A percentile compares a stretch with the other conserved stretches of the same genome.
Evolutionary conservation across 1,139 yeast species (phyloP).

Genomic region (Taiozyma sp.): DNA sequence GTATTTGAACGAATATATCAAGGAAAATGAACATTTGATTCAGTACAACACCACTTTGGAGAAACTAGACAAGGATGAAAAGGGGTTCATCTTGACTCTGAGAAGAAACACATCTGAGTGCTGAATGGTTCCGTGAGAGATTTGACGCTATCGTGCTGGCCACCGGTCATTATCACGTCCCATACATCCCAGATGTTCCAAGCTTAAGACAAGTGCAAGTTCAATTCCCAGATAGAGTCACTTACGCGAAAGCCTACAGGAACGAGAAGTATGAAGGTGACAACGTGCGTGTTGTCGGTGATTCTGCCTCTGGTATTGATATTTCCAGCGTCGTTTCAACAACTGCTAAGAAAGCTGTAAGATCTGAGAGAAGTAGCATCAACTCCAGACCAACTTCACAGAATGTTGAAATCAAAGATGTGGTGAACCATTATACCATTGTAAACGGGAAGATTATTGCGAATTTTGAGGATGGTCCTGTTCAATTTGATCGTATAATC

Average conservation of each 20-base stretch:
- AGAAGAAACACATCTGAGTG: conserved; percentile 16
- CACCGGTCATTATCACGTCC: conserved; percentile 50
- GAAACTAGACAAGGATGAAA: conserved; percentile 25
- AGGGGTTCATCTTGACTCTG: conserved; percentile 30
- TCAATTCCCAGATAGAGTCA: conserved; percentile 31
- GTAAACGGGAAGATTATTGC: conserved; percentile 13
- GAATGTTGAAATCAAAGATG: conserved; percentile 29
- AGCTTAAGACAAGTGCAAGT: conserved; percentile 32
- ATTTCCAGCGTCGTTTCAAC: conserved; percentile 13
- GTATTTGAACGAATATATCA: conserved; percentile 35
- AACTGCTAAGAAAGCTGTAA: background rate
- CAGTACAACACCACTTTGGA: conserved; percentile 33
- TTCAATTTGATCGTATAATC: conserved; percentile 28
- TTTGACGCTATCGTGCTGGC: conserved; percentile 49
- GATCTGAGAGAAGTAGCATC: conserved; percentile 1
- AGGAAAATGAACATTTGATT: conserved; percentile 10
- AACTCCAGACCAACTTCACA: conserved; percentile 40
- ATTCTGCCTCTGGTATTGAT: conserved; percentile 37
- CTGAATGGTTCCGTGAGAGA: conserved; percentile 35
- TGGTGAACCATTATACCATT: conserved; percentile 2
- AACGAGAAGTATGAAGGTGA: conserved; percentile 28
- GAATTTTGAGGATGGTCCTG: conserved; percentile 29
- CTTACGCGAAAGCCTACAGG: conserved; percentile 36
- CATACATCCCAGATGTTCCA: conserved; percentile 39
- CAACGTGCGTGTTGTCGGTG: conserved; percentile 41